Conservation (phyloP, 495 filamentous ascomycete species). For the Polyplosphaeria fusca region DNA sequence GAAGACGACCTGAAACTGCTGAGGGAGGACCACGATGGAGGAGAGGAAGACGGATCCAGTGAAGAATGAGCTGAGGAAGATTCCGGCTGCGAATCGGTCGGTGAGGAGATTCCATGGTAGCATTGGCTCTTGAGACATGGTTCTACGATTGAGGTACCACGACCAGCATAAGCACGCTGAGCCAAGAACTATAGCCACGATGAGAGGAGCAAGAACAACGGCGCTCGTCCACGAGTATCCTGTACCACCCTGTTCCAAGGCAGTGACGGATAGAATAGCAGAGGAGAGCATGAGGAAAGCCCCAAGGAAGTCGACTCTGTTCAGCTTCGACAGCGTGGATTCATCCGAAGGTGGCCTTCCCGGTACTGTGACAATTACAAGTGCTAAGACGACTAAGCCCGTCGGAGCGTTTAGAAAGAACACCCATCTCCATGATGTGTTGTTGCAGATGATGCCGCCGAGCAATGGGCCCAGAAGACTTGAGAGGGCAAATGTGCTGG, state of each 20-base stretch:
- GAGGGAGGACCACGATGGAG: slow-evolving; percentile 15
- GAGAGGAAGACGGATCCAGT: slow-evolving; percentile 6
- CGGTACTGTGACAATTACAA: neutral
- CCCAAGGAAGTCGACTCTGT: slow-evolving; percentile 19
- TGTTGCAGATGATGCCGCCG: slow-evolving; percentile 43
- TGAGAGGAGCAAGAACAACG: slow-evolving; percentile 10
- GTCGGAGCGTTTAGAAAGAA: slow-evolving; percentile 16
- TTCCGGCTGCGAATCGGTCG: slow-evolving; percentile 1
- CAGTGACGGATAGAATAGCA: slow-evolving; percentile 20
- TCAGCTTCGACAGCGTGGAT: neutral
- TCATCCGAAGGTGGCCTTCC: neutral
- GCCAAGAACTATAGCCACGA: slow-evolving; percentile 1
- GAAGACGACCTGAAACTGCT: slow-evolving; percentile 16
- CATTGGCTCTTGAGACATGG: slow-evolving; percentile 2
- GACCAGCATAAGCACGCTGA: neutral
- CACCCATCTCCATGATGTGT: slow-evolving; percentile 46
- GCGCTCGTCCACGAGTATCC: slow-evolving; percentile 15
- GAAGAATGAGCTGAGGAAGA: slow-evolving; percentile 11
- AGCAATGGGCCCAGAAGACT: slow-evolving; percentile 49
- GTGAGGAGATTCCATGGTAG: slow-evolving; percentile 19
- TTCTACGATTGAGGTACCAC: neutral
- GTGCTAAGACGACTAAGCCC: neutral
- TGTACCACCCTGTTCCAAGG: slow-evolving; percentile 19
- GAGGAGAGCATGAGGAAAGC: slow-evolving; percentile 4
- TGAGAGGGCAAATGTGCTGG: slow-evolving; percentile 38